Base-by-base conservation (phyloP, 1,139 yeast genomes). In the Hansenula lynferdii region DNA sequence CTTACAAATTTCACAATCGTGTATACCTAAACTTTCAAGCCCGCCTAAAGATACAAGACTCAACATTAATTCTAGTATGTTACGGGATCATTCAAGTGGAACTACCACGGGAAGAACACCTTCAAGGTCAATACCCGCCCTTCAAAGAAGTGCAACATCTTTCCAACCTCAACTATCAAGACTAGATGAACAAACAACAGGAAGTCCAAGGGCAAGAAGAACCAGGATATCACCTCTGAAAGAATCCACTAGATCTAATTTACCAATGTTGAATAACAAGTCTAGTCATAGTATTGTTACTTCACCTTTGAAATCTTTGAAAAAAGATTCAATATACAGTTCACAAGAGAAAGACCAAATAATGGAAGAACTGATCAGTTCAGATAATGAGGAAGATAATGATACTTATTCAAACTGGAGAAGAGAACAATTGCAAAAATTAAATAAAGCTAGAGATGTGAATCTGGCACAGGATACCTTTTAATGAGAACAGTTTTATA, bases 281-380 rank as follows among this genome's bases (percentile, higher is more conserved):
- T 20, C 25, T 3, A 25, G 24, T n/a, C 35, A 36, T 7, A 42
- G 34, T 9, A 34, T 46, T 3, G 33, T 31, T 9, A 53, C 56
- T 1, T 53, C 56, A 2, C 57, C 57, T 1, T 49, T 53, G 38
- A 52, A 48, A 28, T 51, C 56, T 2, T 23, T 53, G 12, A 22
- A 39, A 12, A 42, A 33, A n/a, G 38, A n/a, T 17, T 11, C 4
- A 23, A 3, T 34, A 34, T 23, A 28, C 17, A 12, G 41, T 38
- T 7, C 37, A 4, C 28, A 42, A 31, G 48, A 43, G 14, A 47
- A 45, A 10, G 14, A 32, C 25, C 38, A 35, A 15, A 24, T 20
- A 19, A 40, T 41, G 3, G 43, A 37, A 5, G 14, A 20, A 14
- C 24, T 35, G 12, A 19, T 37, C 21, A 42, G 43, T 28, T 41